These are phyloP conservation scores for Backusella westeae DNA, from an alignment of 192 early-diverging fungal species.

Conservation along the genomic window DNA sequence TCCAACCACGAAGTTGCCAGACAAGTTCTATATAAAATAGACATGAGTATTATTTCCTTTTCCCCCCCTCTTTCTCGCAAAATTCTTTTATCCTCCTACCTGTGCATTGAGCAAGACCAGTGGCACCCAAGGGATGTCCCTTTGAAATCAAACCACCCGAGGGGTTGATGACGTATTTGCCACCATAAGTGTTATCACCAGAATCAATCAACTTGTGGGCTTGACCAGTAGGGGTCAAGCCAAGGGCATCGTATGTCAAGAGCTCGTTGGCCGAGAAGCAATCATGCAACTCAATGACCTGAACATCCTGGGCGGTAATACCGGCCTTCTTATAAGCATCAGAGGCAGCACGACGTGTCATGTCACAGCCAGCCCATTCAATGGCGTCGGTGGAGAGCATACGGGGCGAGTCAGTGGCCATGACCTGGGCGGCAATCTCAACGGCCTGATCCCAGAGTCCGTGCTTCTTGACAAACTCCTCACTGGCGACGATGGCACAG, in stretches of 20 bases:
- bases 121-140: constrained; percentile 76
- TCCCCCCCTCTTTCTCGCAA: constrained; percentile 22
- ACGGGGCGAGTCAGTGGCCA: constrained; percentile 72
- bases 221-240: constrained; percentile 61
- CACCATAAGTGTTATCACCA: constrained; percentile 57
- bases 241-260: constrained; percentile 74
- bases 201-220: constrained; percentile 58
- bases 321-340: constrained; percentile 56
- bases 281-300: constrained; percentile 74
- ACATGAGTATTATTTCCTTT: background rate
- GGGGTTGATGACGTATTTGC: constrained; percentile 69
- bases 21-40: constrained; percentile 31
- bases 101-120: constrained; percentile 73
- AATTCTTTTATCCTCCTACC: constrained; percentile 34
- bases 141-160: constrained; percentile 75
- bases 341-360: constrained; percentile 64
- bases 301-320: constrained; percentile 57
- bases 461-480: constrained; percentile 63
- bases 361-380: constrained; percentile 64
- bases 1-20: constrained; percentile 66
- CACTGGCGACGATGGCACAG: constrained; percentile 63
- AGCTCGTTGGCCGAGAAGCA: constrained; percentile 77
- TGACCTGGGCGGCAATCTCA: constrained; percentile 63
- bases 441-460: constrained; percentile 60
- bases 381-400: constrained; percentile 51